Evolutionary conservation across 192 early-diverging fungal genomes (phyloP).

Genomic region (Linnemannia hyalina): DNA sequence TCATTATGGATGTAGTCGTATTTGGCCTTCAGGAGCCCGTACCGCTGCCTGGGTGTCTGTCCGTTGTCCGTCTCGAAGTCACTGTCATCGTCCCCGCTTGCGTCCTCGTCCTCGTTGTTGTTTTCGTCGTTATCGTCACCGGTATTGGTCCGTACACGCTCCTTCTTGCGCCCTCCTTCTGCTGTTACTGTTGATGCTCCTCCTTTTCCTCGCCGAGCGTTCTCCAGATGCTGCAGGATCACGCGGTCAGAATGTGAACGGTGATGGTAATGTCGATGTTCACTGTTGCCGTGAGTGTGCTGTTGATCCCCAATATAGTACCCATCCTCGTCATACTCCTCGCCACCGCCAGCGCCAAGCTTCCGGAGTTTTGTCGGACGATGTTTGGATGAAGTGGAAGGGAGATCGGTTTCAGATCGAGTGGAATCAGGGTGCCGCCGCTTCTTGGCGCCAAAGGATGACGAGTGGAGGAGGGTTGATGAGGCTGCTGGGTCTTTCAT

Average conservation of each 20-base stretch:
- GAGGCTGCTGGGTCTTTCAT: constrained; percentile 56
- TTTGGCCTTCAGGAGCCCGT: constrained; percentile 46
- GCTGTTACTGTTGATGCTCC: not conserved
- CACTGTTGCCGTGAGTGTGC: not conserved
- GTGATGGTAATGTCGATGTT: constrained; percentile 22
- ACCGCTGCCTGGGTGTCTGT: constrained; percentile 34
- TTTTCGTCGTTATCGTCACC: not conserved
- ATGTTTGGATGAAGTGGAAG: not conserved
- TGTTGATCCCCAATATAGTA: not conserved
- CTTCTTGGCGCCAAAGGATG: constrained; percentile 33
- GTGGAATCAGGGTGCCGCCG: constrained; percentile 30
- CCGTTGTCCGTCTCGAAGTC: constrained; percentile 48
- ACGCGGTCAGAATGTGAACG: constrained; percentile 14
- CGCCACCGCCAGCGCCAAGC: constrained; percentile 22
- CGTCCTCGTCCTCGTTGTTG: constrained; percentile 19
- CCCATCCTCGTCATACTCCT: not conserved
- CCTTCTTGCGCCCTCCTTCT: not conserved
- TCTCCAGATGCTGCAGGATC: constrained; percentile 22
- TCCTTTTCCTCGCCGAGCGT: constrained; percentile 4
- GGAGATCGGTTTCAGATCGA: constrained; percentile 23
- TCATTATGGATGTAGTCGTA: constrained; percentile 50
- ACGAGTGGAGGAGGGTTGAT: constrained; percentile 32
- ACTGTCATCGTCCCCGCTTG: constrained; percentile 23
- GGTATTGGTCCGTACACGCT: not conserved
- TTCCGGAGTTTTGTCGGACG: constrained; percentile 39